Percentiles rank a stretch among this genome's conserved stretches.
Conservation (phyloP, 208 protist genomes). For the Wallacemonas sp. region DNA sequence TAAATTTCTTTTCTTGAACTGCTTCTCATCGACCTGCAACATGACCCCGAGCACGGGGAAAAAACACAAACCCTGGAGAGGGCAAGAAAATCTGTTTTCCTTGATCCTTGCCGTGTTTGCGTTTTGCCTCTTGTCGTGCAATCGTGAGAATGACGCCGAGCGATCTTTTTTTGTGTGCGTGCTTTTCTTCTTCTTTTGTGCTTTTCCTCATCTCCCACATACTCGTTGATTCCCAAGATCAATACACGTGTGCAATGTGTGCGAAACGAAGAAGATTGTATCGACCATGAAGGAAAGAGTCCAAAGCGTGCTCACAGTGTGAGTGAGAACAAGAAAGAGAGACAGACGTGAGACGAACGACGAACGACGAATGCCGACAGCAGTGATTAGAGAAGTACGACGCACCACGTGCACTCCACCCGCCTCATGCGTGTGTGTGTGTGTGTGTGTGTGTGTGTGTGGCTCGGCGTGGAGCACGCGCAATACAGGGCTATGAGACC, state of each 20-base stretch:
- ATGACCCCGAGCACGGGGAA: not conserved
- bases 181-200: constrained; percentile 19
- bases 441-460: too few species aligned
- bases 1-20: constrained; percentile 26
- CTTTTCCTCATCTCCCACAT: not conserved
- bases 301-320: not conserved
- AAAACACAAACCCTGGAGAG: too few species aligned
- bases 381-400: not conserved
- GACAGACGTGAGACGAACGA: not conserved
- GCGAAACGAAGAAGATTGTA: too few species aligned
- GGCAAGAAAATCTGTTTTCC: too few species aligned
- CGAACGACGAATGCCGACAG: constrained; percentile 1
- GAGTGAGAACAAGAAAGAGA: constrained; percentile 8
- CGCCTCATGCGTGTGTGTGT: too few species aligned
- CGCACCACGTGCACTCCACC: not conserved
- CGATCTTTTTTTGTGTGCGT: too few species aligned
- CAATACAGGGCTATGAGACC: too few species aligned
- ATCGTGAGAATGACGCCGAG: not conserved
- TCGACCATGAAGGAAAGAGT: too few species aligned
- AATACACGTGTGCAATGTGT: too few species aligned
- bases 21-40: not conserved
- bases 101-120: constrained; percentile 3
- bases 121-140: not conserved
- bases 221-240: too few species aligned
- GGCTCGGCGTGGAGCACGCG: too few species aligned